Evolutionary conservation across 768 basidiomycete species (phyloP).

Genomic region (Trametes cingulata): DNA sequence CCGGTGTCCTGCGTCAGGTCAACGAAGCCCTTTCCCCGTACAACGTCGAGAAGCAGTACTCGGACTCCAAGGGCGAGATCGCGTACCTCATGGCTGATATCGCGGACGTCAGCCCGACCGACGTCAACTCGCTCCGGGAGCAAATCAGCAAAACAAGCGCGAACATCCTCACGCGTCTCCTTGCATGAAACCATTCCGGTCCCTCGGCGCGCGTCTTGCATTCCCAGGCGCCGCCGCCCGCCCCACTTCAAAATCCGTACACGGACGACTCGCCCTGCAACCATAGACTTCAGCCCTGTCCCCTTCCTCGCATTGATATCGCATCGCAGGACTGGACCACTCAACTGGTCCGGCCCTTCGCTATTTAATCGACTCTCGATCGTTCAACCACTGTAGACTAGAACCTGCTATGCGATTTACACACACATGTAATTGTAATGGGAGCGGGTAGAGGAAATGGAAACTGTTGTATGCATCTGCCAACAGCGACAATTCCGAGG

Average conservation of each 20-base stretch:
- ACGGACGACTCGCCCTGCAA: conserved; percentile 37
- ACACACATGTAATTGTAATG: conserved; percentile 10
- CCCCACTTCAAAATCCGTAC: conserved; percentile 26
- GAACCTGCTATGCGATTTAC: conserved; percentile 7
- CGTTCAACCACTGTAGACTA: conserved; percentile 22
- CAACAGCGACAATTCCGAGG: not conserved
- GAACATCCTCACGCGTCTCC: conserved; percentile 88
- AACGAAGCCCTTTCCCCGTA: conserved; percentile 93
- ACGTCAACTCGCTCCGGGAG: conserved; percentile 77
- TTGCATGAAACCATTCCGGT: conserved; percentile 44
- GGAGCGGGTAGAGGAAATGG: conserved; percentile 1
- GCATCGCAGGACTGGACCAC: conserved; percentile 38
- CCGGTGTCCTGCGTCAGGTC: conserved; percentile 91
- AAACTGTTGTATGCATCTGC: conserved; percentile 11
- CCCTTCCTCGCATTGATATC: conserved; percentile 15
- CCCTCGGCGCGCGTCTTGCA: not conserved
- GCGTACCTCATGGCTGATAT: conserved; percentile 99
- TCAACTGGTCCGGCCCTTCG: conserved; percentile 48
- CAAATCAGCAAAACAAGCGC: conserved; percentile 76
- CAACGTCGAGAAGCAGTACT: conserved; percentile 99
- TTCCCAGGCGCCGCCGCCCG: too few species aligned
- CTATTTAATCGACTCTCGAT: conserved; percentile 25
- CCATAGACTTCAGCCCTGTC: conserved; percentile 13
- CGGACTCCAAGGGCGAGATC: conserved; percentile 92
- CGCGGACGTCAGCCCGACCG: conserved; percentile 78